phyloP scores from a whole-genome alignment of 805 yeast genomes.

The Candida saitoana region DNA sequence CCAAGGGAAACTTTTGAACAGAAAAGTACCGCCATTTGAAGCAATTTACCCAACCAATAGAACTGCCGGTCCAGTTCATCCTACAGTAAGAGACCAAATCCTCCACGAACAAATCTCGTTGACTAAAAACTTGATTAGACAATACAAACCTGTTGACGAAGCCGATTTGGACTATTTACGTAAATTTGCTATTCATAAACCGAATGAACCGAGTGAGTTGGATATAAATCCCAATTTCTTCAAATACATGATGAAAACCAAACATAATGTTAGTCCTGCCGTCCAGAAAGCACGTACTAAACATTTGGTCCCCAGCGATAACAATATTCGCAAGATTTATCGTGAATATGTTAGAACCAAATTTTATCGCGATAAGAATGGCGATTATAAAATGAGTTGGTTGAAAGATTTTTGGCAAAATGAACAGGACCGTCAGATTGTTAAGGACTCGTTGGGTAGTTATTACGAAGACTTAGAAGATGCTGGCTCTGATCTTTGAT shows the following conservation, averaged over 20 bases:
- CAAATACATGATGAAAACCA: slow-evolving; percentile 23
- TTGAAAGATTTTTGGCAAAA: slow-evolving; percentile 23
- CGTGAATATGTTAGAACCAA: slow-evolving; percentile 28
- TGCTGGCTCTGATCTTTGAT: too few relatives aligned
- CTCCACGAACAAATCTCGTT: slow-evolving; percentile 21
- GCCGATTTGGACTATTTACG: slow-evolving; percentile 15
- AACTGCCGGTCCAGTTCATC: slow-evolving; percentile 29
- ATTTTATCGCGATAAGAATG: slow-evolving; percentile 20
- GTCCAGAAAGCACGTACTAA: slow-evolving; percentile 12
- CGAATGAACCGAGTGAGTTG: background rate
- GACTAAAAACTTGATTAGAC: slow-evolving; percentile 17
- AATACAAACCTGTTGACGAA: slow-evolving; percentile 19
- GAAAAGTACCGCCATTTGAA: slow-evolving; percentile 27
- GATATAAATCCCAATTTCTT: slow-evolving; percentile 22
- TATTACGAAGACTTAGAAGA: background rate
- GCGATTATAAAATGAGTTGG: slow-evolving; percentile 19
- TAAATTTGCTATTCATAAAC: slow-evolving; percentile 12
- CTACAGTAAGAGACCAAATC: slow-evolving; percentile 22
- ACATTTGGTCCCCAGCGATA: slow-evolving; percentile 24
- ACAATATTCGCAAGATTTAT: slow-evolving; percentile 24
- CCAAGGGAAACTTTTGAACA: slow-evolving; percentile 15
- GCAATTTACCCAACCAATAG: slow-evolving; percentile 27
- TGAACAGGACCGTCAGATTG: slow-evolving; percentile 1
- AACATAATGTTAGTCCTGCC: slow-evolving; percentile 9
- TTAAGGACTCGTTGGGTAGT: background rate